A percentile compares a stretch with the other conserved stretches of the same genome.
phyloP scores from a whole-genome alignment of 768 basidiomycete species.

The Boletellus ananiceps region DNA sequence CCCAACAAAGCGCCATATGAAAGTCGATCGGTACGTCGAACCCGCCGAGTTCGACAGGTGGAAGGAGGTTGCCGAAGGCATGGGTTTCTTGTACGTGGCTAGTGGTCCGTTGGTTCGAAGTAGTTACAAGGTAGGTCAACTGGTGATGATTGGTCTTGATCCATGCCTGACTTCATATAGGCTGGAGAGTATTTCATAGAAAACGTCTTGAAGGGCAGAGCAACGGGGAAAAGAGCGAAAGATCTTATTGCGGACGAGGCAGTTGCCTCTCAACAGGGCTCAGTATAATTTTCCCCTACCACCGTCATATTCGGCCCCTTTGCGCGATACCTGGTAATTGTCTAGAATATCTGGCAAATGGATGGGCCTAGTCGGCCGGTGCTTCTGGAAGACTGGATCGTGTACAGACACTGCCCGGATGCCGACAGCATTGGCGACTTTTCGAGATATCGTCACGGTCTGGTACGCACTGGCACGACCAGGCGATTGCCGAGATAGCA shows the following conservation, averaged over 20 bases:
- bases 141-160: not conserved
- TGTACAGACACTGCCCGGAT: too few species aligned
- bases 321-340: conserved; percentile 3
- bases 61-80: conserved; percentile 84
- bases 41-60: conserved; percentile 91
- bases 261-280: conserved; percentile 1
- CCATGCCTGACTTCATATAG: conserved; percentile 36
- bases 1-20: conserved; percentile 98
- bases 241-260: conserved; percentile 27
- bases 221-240: conserved; percentile 37
- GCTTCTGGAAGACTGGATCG: too few species aligned
- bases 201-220: conserved; percentile 73
- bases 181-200: conserved; percentile 97
- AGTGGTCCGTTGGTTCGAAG: conserved; percentile 94
- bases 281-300: conserved; percentile 1
- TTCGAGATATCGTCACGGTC: too few species aligned
- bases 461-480: not conserved
- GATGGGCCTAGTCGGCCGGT: too few species aligned
- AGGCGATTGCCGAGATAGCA: conserved; percentile 9
- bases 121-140: conserved; percentile 83
- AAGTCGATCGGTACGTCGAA: conserved; percentile 93
- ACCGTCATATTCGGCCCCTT: not conserved
- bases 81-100: conserved; percentile 97
- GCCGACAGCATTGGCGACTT: too few species aligned
- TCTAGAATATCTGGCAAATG: not conserved